phyloP scores from a whole-genome alignment of 176 grass and related monocot genomes.

The Dactylis glomerata region DNA sequence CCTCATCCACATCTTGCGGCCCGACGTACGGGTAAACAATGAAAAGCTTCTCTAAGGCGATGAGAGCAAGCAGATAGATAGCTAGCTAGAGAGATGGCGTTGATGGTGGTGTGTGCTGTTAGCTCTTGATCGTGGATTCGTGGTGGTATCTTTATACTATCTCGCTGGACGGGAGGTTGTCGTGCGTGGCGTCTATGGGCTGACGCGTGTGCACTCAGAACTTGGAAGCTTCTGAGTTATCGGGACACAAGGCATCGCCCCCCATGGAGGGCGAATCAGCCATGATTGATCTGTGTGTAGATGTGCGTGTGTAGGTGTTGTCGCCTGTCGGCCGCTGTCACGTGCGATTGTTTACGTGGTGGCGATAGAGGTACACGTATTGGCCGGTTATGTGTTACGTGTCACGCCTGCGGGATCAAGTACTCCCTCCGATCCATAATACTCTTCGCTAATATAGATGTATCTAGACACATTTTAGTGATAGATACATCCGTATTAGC shows the following conservation, averaged over 20 bases:
- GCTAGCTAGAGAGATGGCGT: background rate
- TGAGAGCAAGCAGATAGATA: background rate
- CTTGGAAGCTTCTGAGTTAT: background rate
- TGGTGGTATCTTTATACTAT: background rate
- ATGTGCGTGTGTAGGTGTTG: background rate
- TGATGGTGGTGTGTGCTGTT: background rate
- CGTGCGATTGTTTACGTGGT: background rate
- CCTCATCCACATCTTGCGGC: constrained; percentile 22
- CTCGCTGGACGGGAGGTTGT: background rate
- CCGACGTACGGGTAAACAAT: background rate
- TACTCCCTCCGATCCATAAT: no score
- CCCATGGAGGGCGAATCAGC: background rate
- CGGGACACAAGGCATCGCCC: background rate
- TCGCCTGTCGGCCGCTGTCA: background rate
- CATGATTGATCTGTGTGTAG: background rate
- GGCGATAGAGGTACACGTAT: background rate
- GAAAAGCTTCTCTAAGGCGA: background rate
- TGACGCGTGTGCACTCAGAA: background rate
- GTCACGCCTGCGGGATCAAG: background rate
- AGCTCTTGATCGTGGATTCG: background rate
- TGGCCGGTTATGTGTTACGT: no score
- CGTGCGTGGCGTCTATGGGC: background rate
- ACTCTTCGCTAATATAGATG: no score
- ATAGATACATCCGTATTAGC: no score
- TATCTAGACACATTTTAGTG: no score